Evolutionary conservation across 495 filamentous ascomycete species (phyloP), one percentile per base, ranked within the genome.

Genomic region (Chaetomium tenue): DNA sequence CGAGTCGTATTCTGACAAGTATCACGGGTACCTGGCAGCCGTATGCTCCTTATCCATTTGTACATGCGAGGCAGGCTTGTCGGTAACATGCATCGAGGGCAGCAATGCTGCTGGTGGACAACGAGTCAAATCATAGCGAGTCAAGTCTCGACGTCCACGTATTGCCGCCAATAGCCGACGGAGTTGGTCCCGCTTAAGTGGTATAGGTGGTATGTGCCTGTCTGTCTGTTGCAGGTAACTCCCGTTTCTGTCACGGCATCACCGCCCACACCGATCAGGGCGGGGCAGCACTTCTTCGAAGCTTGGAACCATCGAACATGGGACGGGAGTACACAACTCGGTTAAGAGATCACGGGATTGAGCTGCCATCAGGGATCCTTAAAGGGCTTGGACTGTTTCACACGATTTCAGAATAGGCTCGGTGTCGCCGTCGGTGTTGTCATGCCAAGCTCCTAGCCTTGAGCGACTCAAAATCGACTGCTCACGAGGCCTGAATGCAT

Each of bases 91-190:
- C 48, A 51, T 12, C 23, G 15, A 26, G 22, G 48, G n/a, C 15
- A n/a, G 44, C 20, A 20, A 20, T 50, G 46, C 46, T 50, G 46
- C 46, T 8, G 4, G 12, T 8, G 23, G 5, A 12, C 52, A 33
- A 33, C 51, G 12, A 28, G 25, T 30, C 13, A 50, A 44, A 50
- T 53, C 51, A 52, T 30, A 7, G 51, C 28, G 6, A 20, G 11
- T 5, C 52, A 9, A 55, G 26, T 37, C 15, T 37, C n/a, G 26
- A 18, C 28, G 52, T 37, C n/a, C 16, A 18, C 28, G 52, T 18
- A 58, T 58, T 44, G 37, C 55, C 55, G 23, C 55, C 20, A 39
- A 46, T 58, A 58, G 23, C 55, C 39, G 37, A 28, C 16, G 3
- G 33, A 39, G 39, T 44, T 58, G 22, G 26, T 26, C 4, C 22